A percentile compares a stretch with the other conserved stretches of the same genome.
Conservation (phyloP, 169 alveolate genomes). For the Cryptosporidium andersoni region DNA sequence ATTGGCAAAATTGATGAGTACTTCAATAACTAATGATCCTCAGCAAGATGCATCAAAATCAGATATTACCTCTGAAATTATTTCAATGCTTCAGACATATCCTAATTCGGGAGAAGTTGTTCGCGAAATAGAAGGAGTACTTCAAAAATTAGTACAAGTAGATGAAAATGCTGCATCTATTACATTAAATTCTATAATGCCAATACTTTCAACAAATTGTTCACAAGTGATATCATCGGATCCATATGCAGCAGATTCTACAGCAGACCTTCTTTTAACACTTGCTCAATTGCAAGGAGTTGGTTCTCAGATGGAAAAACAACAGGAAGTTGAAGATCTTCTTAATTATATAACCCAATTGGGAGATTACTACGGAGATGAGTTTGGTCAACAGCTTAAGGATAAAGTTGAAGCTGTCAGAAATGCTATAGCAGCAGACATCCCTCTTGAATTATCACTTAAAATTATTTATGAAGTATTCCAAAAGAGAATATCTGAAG, state of each 20-base stretch:
- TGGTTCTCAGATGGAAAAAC: slow-evolving; percentile 57
- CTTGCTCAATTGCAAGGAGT: slow-evolving; percentile 62
- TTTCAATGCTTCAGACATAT: slow-evolving; percentile 51
- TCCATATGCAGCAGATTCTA: slow-evolving; percentile 69
- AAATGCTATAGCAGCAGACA: slow-evolving; percentile 58
- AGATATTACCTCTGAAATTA: slow-evolving; percentile 40
- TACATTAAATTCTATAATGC: slow-evolving; percentile 25
- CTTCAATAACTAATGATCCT: slow-evolving; percentile 4
- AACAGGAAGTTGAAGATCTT: slow-evolving; percentile 36
- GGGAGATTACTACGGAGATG: slow-evolving; percentile 69
- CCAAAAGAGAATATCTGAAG: slow-evolving; percentile 54
- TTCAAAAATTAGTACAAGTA: slow-evolving; percentile 31
- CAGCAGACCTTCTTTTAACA: slow-evolving; percentile 36
- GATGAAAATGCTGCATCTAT: slow-evolving; percentile 62
- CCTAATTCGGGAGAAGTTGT: slow-evolving; percentile 43
- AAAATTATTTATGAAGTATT: slow-evolving; percentile 53
- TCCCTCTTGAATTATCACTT: slow-evolving; percentile 51
- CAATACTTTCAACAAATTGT: slow-evolving; percentile 38
- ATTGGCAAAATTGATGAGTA: slow-evolving; percentile 19
- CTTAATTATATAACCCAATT: slow-evolving; percentile 23
- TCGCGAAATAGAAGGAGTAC: slow-evolving; percentile 24
- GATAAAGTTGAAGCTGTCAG: slow-evolving; percentile 36
- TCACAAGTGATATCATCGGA: slow-evolving; percentile 46
- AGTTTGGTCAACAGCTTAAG: slow-evolving; percentile 45
- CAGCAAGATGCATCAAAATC: slow-evolving; percentile 8